These are phyloP conservation scores for Cucurbita pepo DNA, from an alignment of 306 rosid genomes.

Conservation along the genomic window DNA sequence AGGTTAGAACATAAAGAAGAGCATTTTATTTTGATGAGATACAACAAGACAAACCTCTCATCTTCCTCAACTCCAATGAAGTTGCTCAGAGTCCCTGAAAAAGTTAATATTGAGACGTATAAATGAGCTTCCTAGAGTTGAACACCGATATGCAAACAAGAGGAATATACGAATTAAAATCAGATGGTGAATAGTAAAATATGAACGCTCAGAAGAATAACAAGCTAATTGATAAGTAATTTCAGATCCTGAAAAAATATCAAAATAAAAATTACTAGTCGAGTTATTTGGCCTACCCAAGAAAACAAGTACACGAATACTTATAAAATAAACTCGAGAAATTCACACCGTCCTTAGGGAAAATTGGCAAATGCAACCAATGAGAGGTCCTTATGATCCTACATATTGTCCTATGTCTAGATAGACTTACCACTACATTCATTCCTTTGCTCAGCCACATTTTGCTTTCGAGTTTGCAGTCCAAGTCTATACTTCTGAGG, in stretches of 20 bases:
- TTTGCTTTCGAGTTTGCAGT: slow-evolving; percentile 41
- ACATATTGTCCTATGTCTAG: background rate
- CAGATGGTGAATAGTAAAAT: background rate
- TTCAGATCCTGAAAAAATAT: background rate
- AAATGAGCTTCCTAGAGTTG: slow-evolving; percentile 33
- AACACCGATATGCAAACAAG: background rate
- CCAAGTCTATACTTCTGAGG: slow-evolving; percentile 89
- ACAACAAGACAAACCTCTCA: slow-evolving; percentile 29
- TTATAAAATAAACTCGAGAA: background rate
- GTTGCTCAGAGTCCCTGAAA: slow-evolving; percentile 27
- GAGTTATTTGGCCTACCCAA: background rate
- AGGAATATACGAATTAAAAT: background rate
- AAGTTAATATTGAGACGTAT: slow-evolving; percentile 28
- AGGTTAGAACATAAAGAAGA: background rate
- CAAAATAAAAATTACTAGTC: background rate
- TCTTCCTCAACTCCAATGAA: slow-evolving; percentile 33
- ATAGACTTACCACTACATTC: slow-evolving; percentile 35
- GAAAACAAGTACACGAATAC: background rate
- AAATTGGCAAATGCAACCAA: background rate
- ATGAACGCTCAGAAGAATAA: background rate
- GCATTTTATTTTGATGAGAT: background rate
- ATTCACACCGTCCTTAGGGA: background rate
- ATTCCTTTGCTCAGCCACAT: slow-evolving; percentile 30
- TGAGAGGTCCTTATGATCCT: background rate
- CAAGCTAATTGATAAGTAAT: background rate